These are phyloP conservation scores for Picea sitchensis DNA, from an alignment of 75 land plant species.

Conservation along the genomic window DNA sequence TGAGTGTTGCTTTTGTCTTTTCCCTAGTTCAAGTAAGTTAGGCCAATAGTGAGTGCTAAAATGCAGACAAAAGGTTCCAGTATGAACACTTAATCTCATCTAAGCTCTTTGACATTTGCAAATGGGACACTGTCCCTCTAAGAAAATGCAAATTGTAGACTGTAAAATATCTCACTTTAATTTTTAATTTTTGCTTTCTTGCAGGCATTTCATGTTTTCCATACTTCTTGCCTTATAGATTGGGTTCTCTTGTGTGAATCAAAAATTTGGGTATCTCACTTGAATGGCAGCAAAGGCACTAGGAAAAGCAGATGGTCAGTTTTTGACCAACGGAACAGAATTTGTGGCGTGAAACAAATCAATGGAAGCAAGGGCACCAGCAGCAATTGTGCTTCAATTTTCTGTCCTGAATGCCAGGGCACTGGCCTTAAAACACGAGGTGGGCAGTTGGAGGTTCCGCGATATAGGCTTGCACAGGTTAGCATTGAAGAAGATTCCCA, in stretches of 20 bases:
- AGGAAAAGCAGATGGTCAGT: constrained; percentile 12
- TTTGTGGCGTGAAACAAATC: constrained; percentile 4
- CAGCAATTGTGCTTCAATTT: constrained; percentile 26
- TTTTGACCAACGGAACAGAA: constrained; percentile 16
- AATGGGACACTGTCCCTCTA: too few species aligned
- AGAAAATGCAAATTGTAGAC: too few species aligned
- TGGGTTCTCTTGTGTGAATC: constrained; percentile 86
- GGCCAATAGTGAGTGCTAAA: neutral
- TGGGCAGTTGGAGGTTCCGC: constrained; percentile 72
- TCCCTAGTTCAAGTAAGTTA: neutral
- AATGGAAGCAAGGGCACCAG: constrained; percentile 9
- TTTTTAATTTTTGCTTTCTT: constrained; percentile 10
- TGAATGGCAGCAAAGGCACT: constrained; percentile 12
- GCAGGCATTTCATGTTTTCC: constrained; percentile 93
- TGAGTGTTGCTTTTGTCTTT: neutral
- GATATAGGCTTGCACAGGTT: constrained; percentile 71
- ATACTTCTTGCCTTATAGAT: constrained; percentile 77
- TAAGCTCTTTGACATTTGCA: too few species aligned
- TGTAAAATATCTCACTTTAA: neutral
- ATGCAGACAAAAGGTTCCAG: neutral
- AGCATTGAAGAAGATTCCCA: neutral
- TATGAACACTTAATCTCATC: too few species aligned
- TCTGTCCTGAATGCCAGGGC: constrained; percentile 97
- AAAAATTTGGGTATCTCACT: constrained; percentile 45
- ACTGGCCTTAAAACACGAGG: constrained; percentile 59